Evolutionary conservation across 2,329 filamentous ascomycete genomes (phyloP), one percentile per base, ranked within the genome.

Genomic region (Cordyceps farinosa): DNA sequence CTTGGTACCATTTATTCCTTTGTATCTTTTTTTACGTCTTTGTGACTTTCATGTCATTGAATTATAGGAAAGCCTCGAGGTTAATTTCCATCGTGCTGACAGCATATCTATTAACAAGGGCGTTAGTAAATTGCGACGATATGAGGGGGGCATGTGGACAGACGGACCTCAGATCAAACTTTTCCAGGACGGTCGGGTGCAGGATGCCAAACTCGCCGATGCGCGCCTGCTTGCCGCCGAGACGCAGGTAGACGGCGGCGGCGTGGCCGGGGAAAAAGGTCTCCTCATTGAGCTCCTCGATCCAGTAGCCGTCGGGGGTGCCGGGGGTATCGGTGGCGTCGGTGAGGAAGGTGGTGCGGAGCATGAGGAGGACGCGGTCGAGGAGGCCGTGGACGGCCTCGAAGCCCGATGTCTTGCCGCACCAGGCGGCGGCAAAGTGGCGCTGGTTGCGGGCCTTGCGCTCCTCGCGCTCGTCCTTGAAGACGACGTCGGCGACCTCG

Each of bases 11-110:
- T 47, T 8, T 30, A 15, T 38, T 45, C 44, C 50, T 51, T 47
- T 59, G 22, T 22, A 22, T 36, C 10, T 64, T 53, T 42, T 48
- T 53, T 56, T 42, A 64, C 64, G 51, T 61, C 55, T 50, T 63
- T 65, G 45, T 27, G 62, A 22, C 60, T 51, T 55, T 61, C 62
- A 40, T 61, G 60, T 63, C 53, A 51, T 22, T 56, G 52, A 59
- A 72, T 75, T 82, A 97, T 79, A 97, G 82, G 84, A 99, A 96
- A 68, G 90, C 86, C 78, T 98, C 94, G 38, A 98, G 85, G 77
- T 98, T 97, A 74, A 99, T 85, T 81, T 99, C 95, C 69, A 99
- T 79, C 50, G 91, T 92, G 79, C 92, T 97, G 70, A 96, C 92
- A 48, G 95, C 94, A 81, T 93, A 94, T 81, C 87, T 90, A 71